Conservation (phyloP, 768 basidiomycete genomes). For the Pisolithus sp. region DNA sequence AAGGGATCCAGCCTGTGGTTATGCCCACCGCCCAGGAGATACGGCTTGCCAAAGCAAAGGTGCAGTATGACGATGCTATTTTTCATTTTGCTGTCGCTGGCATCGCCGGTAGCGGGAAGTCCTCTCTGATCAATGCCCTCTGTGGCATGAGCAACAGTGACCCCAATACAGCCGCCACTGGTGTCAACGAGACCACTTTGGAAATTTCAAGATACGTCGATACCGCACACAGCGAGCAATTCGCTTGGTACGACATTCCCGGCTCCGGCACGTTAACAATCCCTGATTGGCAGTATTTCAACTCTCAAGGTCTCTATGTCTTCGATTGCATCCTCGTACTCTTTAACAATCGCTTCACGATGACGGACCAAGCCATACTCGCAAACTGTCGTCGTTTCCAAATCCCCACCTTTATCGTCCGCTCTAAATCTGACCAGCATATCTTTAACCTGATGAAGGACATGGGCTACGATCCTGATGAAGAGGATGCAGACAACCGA, state of each 20-base stretch:
- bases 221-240: slow-evolving; percentile 9
- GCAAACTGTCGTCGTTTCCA: slow-evolving; percentile 23
- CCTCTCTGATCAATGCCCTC: slow-evolving; percentile 21
- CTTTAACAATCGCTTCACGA: slow-evolving; percentile 29
- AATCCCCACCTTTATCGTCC: slow-evolving; percentile 31
- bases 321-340: slow-evolving; percentile 31
- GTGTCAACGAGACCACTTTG: slow-evolving; percentile 25
- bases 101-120: slow-evolving; percentile 26
- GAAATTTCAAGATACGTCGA: slow-evolving; percentile 20
- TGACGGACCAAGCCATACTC: slow-evolving; percentile 30
- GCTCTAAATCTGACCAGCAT: slow-evolving; percentile 5
- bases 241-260: slow-evolving; percentile 32
- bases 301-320: slow-evolving; percentile 29
- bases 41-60: slow-evolving; percentile 6
- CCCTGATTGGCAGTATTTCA: slow-evolving; percentile 32
- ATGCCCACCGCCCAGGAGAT: slow-evolving; percentile 18
- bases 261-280: slow-evolving; percentile 30
- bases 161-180: slow-evolving; percentile 20
- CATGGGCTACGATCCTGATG: slow-evolving; percentile 18
- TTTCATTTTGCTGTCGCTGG: slow-evolving; percentile 31
- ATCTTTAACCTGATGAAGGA: slow-evolving; percentile 21
- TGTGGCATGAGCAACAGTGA: slow-evolving; percentile 22
- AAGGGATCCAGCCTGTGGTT: slow-evolving; percentile 23
- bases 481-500: neutral
- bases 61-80: slow-evolving; percentile 19